Conservation (phyloP, 2,329 filamentous ascomycete species). For the Elsinoe ampelina region DNA sequence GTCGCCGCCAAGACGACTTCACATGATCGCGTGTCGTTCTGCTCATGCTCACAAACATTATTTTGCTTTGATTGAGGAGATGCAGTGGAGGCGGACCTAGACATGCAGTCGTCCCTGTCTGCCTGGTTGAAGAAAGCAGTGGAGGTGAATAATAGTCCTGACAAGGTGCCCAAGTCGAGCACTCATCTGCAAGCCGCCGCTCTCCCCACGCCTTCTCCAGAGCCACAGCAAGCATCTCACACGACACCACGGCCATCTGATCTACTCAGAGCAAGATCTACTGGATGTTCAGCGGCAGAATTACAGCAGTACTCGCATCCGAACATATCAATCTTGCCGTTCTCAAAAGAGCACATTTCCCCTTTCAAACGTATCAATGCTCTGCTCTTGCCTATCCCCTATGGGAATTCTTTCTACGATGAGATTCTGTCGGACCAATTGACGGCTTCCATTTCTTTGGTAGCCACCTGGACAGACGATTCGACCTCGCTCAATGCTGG, state of each 20-base stretch:
- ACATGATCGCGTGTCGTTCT: background rate
- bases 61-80: too few relatives aligned
- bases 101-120: slow-evolving; percentile 39
- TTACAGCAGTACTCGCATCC: slow-evolving; percentile 26
- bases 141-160: slow-evolving; percentile 22
- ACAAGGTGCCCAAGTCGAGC: background rate
- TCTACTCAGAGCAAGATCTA: background rate
- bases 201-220: slow-evolving; percentile 13
- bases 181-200: background rate
- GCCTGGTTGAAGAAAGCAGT: slow-evolving; percentile 40
- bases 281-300: slow-evolving; percentile 14
- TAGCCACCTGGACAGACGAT: slow-evolving; percentile 48
- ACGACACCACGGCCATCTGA: background rate
- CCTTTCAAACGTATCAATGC: slow-evolving; percentile 49
- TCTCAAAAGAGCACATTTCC: slow-evolving; percentile 45
- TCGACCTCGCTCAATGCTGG: slow-evolving; percentile 23
- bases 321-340: slow-evolving; percentile 44
- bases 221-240: background rate
- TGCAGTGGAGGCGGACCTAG: slow-evolving; percentile 15
- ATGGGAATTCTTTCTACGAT: slow-evolving; percentile 52
- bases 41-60: background rate
- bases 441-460: slow-evolving; percentile 46
- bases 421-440: slow-evolving; percentile 48
- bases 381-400: slow-evolving; percentile 52
- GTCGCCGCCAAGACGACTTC: slow-evolving; percentile 12